These are phyloP conservation scores for Lachancea dasiensis DNA, from an alignment of 805 yeast species.

Conservation along the genomic window DNA sequence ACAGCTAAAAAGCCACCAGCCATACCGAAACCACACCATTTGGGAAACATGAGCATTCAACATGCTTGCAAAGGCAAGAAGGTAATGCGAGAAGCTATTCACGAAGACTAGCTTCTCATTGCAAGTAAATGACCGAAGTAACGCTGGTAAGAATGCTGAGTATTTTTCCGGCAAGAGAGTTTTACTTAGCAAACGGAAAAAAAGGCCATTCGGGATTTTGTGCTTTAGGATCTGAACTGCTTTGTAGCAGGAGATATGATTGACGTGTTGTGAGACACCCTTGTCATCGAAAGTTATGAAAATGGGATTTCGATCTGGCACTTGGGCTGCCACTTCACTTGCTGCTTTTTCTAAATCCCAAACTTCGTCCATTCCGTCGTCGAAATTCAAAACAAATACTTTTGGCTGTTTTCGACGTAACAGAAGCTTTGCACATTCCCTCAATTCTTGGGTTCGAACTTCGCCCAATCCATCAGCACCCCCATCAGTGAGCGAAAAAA, in stretches of 20 bases:
- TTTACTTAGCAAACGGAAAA: constrained; percentile 14
- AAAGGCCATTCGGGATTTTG: neutral
- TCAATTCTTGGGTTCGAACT: constrained; percentile 55
- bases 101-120: constrained; percentile 33
- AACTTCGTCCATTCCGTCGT: constrained; percentile 58
- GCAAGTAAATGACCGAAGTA: constrained; percentile 10
- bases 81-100: constrained; percentile 28
- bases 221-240: constrained; percentile 36
- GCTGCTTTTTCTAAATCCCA: constrained; percentile 55
- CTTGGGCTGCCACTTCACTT: constrained; percentile 31
- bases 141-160: constrained; percentile 19
- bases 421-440: constrained; percentile 20
- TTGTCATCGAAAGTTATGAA: constrained; percentile 68
- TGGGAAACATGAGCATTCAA: constrained; percentile 76
- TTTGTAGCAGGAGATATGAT: constrained; percentile 61
- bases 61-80: constrained; percentile 61
- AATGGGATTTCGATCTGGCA: constrained; percentile 24
- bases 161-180: constrained; percentile 20
- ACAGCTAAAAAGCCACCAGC: constrained; percentile 74
- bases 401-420: constrained; percentile 14
- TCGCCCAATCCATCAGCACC: constrained; percentile 69
- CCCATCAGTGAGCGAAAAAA: constrained; percentile 75
- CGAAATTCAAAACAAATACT: constrained; percentile 35
- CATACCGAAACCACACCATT: constrained; percentile 91
- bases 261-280: constrained; percentile 87